Conservation (phyloP, 352 stramenopile species). For the Phytopythium delawarense region DNA sequence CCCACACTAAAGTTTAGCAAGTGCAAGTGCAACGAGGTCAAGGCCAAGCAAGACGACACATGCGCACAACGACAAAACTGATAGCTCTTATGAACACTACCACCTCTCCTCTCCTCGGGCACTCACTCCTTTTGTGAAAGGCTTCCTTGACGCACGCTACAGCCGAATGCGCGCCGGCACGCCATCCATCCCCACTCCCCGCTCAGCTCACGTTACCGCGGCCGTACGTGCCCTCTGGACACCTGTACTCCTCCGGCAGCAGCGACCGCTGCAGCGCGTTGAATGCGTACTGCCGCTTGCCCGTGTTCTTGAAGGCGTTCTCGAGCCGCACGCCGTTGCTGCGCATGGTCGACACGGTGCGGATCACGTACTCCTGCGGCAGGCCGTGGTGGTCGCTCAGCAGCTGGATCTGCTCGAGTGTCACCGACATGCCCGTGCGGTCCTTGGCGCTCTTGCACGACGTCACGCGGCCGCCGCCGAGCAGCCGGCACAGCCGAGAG, state of each 20-base stretch:
- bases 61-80: not conserved
- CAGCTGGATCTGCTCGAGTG: conserved; percentile 86
- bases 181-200: not conserved
- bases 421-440: conserved; percentile 95
- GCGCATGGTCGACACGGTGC: conserved; percentile 71
- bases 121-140: too few species aligned
- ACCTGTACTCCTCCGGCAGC: conserved; percentile 72
- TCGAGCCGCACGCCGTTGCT: conserved; percentile 70
- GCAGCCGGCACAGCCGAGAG: conserved; percentile 60
- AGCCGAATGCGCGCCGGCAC: not conserved
- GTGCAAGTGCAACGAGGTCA: too few species aligned
- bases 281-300: conserved; percentile 74
- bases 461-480: conserved; percentile 88
- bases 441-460: conserved; percentile 97
- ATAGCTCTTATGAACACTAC: conserved; percentile 2
- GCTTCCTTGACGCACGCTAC: not conserved
- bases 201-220: conserved; percentile 65
- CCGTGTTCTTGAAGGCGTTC: conserved; percentile 74
- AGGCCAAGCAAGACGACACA: too few species aligned
- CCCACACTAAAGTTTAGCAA: too few species aligned
- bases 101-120: not conserved
- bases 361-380: conserved; percentile 47
- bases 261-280: conserved; percentile 73
- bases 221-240: conserved; percentile 78
- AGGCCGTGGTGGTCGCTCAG: conserved; percentile 58